Base-by-base conservation (phyloP, 2,329 filamentous ascomycete genomes). In the Aspergillus piperis region DNA sequence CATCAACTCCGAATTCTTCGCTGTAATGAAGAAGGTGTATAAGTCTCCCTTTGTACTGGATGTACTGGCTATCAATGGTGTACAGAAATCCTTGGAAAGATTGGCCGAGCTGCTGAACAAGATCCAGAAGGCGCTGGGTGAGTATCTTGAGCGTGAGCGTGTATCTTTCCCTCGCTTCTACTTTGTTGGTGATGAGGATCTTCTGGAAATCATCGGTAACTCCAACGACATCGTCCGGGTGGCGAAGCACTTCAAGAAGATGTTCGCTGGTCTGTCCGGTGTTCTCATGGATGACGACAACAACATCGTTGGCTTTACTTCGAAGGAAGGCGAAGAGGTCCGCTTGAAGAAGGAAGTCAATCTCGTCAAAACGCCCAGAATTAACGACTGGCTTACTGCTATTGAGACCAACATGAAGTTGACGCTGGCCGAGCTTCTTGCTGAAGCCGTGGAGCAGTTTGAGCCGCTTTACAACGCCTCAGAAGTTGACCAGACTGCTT, bases 1-100 rank as follows among this genome's bases (percentile, higher is more conserved):
- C 78, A 99, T 99, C 83, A 99, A 99, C 79, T 96, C 92, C 63
- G 94, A 99, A 75, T 99, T 99, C 80, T 90, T 96, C 72, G 88
- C 92, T n/a, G 92, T 99, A 42, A 96, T 99, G 91, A 98, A 98
- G 81, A 99, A 98, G 77, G 95, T 98, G 48, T 94, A 96, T 79
- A 96, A 96, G 75, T 93, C 94, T 55, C 94, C 95, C 0, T 95
- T 93, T 69, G 92, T 99, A 6, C 85, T 99, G 49, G 96, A 99
- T 74, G 94, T 99, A 2, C 87, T 99, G 59, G 92, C 92, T 66
- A 99, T 99, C 60, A 90, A 92, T 10, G 95, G 95, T 51, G 92
- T 96, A 0, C 95, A 99, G 71, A 96, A 96, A 75, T 96, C 93
- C 2, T 80, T 99, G 5, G 96, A 99, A 79, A 89, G 95, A 67